These are phyloP conservation scores for Penicillium sp. DNA, from an alignment of 2,329 filamentous ascomycete species.

Conservation along the genomic window DNA sequence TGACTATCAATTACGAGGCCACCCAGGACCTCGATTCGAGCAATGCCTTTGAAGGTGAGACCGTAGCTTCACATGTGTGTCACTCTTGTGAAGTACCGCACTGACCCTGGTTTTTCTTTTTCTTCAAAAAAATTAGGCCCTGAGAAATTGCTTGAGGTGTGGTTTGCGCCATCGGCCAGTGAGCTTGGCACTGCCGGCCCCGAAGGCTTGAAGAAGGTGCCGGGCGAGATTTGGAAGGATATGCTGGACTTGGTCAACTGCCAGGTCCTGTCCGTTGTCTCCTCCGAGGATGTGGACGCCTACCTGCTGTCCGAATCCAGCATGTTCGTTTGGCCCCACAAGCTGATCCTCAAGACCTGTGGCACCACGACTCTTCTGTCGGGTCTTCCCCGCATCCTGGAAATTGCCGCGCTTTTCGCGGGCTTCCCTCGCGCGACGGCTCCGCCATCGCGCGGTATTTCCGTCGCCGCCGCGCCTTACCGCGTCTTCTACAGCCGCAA, in stretches of 20 bases:
- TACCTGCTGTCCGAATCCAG: slow-evolving; percentile 97
- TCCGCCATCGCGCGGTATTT: slow-evolving; percentile 58
- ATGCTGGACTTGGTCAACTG: slow-evolving; percentile 99
- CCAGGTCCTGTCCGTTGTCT: slow-evolving; percentile 90
- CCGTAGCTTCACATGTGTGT: neutral
- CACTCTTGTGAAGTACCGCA: no score
- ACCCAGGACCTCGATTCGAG: slow-evolving; percentile 86
- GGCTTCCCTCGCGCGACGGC: slow-evolving; percentile 81
- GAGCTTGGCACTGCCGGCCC: slow-evolving; percentile 62
- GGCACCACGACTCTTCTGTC: slow-evolving; percentile 91
- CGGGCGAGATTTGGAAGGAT: slow-evolving; percentile 79
- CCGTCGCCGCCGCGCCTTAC: slow-evolving; percentile 78
- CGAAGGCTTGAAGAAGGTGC: slow-evolving; percentile 78
- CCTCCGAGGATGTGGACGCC: slow-evolving; percentile 89
- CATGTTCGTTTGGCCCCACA: slow-evolving; percentile 99
- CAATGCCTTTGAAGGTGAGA: slow-evolving; percentile 87
- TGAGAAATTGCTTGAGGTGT: slow-evolving; percentile 97
- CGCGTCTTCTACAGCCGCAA: slow-evolving; percentile 98
- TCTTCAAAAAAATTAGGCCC: slow-evolving; percentile 58
- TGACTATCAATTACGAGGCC: slow-evolving; percentile 96
- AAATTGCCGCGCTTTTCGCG: slow-evolving; percentile 80
- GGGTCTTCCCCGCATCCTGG: slow-evolving; percentile 82
- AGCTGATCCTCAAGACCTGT: slow-evolving; percentile 97
- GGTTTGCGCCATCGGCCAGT: slow-evolving; percentile 79
- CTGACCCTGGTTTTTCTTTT: slow-evolving; percentile 20